Conservation (phyloP, 495 filamentous ascomycete genomes). For the Daldinia vernicosa region DNA sequence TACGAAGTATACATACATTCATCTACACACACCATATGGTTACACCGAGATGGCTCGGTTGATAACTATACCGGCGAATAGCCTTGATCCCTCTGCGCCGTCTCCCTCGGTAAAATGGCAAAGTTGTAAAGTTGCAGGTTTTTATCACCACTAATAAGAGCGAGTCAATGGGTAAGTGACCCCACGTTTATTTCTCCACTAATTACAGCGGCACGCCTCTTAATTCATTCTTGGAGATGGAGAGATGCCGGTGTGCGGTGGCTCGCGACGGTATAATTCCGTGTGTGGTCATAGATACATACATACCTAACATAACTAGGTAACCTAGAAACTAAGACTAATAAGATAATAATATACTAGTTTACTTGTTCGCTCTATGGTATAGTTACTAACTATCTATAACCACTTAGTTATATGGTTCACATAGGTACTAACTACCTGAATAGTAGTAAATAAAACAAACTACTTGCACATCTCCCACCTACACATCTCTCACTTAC, state of each 20-base stretch:
- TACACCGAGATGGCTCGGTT: conserved; percentile 33
- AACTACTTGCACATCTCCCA: neutral
- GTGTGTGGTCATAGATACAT: neutral
- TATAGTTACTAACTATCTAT: too few relatives aligned
- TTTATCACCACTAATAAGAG: conserved; percentile 12
- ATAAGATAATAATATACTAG: neutral
- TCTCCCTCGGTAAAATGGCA: conserved; percentile 31
- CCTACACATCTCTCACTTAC: neutral
- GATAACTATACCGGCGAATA: conserved; percentile 17
- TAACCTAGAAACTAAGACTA: neutral
- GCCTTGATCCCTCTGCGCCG: conserved; percentile 3
- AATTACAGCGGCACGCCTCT: neutral
- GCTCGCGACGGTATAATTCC: neutral
- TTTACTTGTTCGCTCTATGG: neutral
- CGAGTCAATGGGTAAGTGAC: conserved; percentile 12
- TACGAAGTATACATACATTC: neutral
- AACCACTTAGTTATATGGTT: neutral
- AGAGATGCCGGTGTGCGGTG: neutral
- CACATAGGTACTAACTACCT: neutral
- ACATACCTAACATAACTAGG: too few relatives aligned
- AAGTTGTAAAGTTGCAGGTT: neutral
- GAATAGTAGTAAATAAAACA: neutral
- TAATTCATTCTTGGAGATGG: neutral
- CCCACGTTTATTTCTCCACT: conserved; percentile 36
- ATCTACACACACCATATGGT: neutral